Evolutionary conservation across 805 yeast genomes (phyloP).

Genomic region (Ogataea saltuana): DNA sequence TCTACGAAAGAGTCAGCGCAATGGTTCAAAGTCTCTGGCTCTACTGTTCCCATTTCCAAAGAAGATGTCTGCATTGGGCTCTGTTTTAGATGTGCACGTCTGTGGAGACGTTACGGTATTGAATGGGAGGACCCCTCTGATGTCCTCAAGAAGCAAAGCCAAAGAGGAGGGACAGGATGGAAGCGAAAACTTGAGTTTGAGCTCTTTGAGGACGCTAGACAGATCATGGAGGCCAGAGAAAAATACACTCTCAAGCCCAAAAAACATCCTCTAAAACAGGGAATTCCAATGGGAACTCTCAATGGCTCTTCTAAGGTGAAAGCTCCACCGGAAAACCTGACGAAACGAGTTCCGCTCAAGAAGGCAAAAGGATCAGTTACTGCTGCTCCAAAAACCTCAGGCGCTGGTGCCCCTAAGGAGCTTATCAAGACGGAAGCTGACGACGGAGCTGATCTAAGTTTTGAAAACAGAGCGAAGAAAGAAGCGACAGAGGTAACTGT

Average conservation of each 20-base stretch:
- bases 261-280: constrained; percentile 9
- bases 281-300: too few species aligned
- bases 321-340: neutral
- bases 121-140: constrained; percentile 81
- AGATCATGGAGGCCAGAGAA: constrained; percentile 52
- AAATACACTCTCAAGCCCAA: constrained; percentile 27
- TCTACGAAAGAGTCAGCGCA: constrained; percentile 50
- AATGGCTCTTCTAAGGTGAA: neutral
- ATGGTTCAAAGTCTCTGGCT: constrained; percentile 77
- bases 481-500: constrained; percentile 2
- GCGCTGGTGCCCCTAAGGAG: neutral
- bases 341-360: neutral
- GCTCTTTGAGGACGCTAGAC: constrained; percentile 58
- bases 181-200: constrained; percentile 67
- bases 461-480: constrained; percentile 5
- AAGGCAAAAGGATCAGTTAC: too few species aligned
- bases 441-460: neutral
- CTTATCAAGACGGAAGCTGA: neutral
- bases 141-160: constrained; percentile 50
- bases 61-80: constrained; percentile 53
- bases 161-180: constrained; percentile 53
- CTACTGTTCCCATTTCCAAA: constrained; percentile 39
- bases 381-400: neutral
- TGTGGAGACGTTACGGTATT: constrained; percentile 90
- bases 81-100: constrained; percentile 81